These are phyloP conservation scores for Prototheca cutis DNA, from an alignment of 163 green algal genomes.

Conservation along the genomic window DNA sequence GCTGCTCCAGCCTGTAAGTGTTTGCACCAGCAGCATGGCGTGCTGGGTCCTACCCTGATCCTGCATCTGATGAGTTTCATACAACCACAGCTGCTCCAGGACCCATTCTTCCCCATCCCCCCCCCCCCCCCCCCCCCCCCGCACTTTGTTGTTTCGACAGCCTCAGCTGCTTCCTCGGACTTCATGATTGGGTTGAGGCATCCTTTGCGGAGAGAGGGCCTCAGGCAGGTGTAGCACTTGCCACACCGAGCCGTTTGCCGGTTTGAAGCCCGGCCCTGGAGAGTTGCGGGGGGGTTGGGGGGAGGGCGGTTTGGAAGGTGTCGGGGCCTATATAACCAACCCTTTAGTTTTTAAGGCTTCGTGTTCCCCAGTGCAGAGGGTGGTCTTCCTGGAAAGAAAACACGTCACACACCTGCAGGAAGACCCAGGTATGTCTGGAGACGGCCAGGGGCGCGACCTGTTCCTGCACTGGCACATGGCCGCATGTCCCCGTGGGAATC, in stretches of 20 bases:
- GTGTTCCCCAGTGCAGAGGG: no score
- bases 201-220: slow-evolving; percentile 34
- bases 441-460: slow-evolving; percentile 32
- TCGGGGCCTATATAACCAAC: no score
- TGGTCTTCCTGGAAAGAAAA: no score
- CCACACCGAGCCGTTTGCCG: slow-evolving; percentile 26
- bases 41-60: no score
- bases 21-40: no score
- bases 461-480: slow-evolving; percentile 19
- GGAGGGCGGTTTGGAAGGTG: background rate
- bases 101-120: no score
- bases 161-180: background rate
- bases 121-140: no score
- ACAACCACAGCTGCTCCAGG: no score
- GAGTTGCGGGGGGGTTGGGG: background rate
- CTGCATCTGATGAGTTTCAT: no score
- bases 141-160: slow-evolving; percentile 10
- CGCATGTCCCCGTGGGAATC: slow-evolving; percentile 23
- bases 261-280: slow-evolving; percentile 12
- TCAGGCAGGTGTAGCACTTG: slow-evolving; percentile 36
- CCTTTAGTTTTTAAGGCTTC: no score
- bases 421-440: slow-evolving; percentile 32
- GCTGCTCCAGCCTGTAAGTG: slow-evolving; percentile 25
- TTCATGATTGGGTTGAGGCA: slow-evolving; percentile 35
- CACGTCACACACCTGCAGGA: slow-evolving; percentile 13